phyloP scores from a whole-genome alignment of 257 asterid species.

The Salvia splendens region DNA sequence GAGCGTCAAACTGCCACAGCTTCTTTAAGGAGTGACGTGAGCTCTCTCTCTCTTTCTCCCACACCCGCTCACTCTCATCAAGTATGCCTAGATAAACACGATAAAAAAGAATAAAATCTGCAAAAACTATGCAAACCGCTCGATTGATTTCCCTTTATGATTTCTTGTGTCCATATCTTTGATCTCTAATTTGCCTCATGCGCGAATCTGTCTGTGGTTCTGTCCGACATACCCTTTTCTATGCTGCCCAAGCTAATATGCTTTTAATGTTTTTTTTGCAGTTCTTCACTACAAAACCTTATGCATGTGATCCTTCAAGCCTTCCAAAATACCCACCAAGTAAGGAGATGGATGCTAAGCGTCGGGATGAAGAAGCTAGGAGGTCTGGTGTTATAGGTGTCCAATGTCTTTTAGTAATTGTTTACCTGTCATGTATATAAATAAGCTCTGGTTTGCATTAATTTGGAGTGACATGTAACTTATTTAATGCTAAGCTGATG shows the following conservation, averaged over 20 bases:
- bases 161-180: not conserved
- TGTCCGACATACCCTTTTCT: not conserved
- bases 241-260: not conserved
- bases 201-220: not conserved
- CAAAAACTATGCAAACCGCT: not conserved
- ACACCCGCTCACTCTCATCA: not conserved
- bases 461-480: not conserved
- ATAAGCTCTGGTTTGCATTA: not conserved
- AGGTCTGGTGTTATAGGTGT: conserved; percentile 36
- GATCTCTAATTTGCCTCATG: not conserved
- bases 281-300: conserved; percentile 56
- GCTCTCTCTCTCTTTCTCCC: conserved; percentile 3
- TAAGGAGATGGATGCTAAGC: conserved; percentile 55
- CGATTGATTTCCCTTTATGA: not conserved
- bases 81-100: not conserved
- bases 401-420: not conserved
- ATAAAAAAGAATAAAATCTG: not conserved
- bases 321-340: conserved; percentile 63
- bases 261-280: conserved; percentile 26
- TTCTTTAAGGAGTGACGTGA: conserved; percentile 57
- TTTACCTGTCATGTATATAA: not conserved
- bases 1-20: conserved; percentile 55
- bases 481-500: too few species aligned
- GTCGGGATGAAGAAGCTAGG: conserved; percentile 48
- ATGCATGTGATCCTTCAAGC: conserved; percentile 61